phyloP scores from a whole-genome alignment of 371 early-diverging fungal species.

The Mortierella sp. region DNA sequence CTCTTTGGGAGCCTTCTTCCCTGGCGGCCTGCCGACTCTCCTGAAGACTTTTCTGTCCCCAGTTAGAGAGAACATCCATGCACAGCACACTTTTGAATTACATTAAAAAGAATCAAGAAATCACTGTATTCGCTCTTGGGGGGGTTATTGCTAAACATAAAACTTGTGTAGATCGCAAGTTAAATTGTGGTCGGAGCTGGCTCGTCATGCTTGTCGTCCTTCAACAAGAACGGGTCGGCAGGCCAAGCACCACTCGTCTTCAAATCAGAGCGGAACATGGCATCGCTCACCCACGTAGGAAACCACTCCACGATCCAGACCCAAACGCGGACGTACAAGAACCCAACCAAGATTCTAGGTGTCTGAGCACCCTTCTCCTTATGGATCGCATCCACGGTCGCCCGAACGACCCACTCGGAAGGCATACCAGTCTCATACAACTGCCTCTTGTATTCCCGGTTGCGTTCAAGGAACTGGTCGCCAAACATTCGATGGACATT shows the following conservation, averaged over 20 bases:
- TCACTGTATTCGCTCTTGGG: too few relatives aligned
- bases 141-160: not conserved
- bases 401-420: conserved; percentile 55
- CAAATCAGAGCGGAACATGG: conserved; percentile 45
- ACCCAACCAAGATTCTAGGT: conserved; percentile 57
- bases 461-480: conserved; percentile 36
- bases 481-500: conserved; percentile 51
- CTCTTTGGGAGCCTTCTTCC: conserved; percentile 86
- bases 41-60: conserved; percentile 9
- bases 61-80: not conserved
- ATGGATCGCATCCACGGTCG: conserved; percentile 32
- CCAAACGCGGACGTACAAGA: conserved; percentile 43
- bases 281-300: conserved; percentile 57
- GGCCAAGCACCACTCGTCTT: conserved; percentile 58
- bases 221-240: conserved; percentile 45
- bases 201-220: conserved; percentile 20
- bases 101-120: not conserved
- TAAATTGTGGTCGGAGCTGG: not conserved
- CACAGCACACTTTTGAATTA: not conserved
- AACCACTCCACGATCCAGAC: conserved; percentile 35
- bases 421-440: conserved; percentile 43
- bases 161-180: not conserved
- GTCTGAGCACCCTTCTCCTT: conserved; percentile 35
- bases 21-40: conserved; percentile 52
- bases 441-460: conserved; percentile 16